Percentiles rank a stretch among this genome's conserved stretches.
Conservation (phyloP, 75 land plant genomes). For the Cupressus sempervirens region DNA sequence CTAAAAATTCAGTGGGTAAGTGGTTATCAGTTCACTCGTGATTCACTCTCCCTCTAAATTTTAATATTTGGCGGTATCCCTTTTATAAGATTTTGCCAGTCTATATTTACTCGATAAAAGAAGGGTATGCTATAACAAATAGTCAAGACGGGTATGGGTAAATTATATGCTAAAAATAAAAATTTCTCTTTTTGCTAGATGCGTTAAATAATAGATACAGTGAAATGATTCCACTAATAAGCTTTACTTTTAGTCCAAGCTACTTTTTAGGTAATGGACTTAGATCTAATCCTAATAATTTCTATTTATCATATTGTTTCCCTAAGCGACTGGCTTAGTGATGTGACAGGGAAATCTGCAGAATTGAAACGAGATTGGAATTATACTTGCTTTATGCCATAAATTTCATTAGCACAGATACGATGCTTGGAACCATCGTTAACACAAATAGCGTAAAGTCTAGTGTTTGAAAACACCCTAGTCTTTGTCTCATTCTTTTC, state of each 20-base stretch:
- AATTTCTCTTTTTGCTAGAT: background rate
- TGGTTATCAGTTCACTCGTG: background rate
- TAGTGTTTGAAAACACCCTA: background rate
- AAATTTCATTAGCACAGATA: background rate
- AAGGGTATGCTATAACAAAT: background rate
- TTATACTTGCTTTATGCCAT: background rate
- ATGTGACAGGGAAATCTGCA: background rate
- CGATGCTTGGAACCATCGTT: background rate
- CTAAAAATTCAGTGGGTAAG: background rate
- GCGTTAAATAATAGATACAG: background rate
- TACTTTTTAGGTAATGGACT: too few relatives aligned
- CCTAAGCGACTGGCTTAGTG: too few relatives aligned
- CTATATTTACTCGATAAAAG: background rate
- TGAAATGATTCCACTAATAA: background rate
- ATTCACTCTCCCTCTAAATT: background rate
- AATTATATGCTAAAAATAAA: background rate
- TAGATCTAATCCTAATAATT: too few relatives aligned
- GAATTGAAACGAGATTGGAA: background rate
- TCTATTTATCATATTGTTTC: too few relatives aligned
- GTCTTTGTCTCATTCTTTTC: background rate
- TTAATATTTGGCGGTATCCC: background rate
- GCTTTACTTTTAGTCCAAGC: too few relatives aligned
- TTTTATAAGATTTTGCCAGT: background rate
- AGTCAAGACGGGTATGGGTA: background rate
- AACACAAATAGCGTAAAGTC: background rate